Conservation (phyloP, 2,329 filamentous ascomycete species). For the Apiospora sp. region DNA sequence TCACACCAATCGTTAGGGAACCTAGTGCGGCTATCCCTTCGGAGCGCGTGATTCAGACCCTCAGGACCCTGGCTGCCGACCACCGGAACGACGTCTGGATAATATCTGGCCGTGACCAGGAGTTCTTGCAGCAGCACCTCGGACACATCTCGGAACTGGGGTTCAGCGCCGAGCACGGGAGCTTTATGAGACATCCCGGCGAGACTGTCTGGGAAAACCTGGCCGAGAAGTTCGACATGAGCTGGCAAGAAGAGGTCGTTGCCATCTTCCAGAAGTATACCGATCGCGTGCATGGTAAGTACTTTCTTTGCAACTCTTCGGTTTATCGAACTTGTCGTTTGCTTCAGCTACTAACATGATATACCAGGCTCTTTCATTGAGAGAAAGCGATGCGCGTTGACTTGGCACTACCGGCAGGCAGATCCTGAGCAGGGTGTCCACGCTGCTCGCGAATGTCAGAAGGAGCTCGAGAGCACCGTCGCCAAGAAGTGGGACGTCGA, state of each 20-base stretch:
- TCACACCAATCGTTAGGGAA: slow-evolving; percentile 94
- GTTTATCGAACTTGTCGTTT: not conserved
- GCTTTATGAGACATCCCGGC: slow-evolving; percentile 87
- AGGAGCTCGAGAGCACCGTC: slow-evolving; percentile 80
- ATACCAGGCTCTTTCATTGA: slow-evolving; percentile 86
- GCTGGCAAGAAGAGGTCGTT: slow-evolving; percentile 87
- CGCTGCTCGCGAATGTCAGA: slow-evolving; percentile 82
- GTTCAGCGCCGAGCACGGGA: slow-evolving; percentile 97
- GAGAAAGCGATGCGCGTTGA: slow-evolving; percentile 90
- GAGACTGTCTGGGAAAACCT: slow-evolving; percentile 86
- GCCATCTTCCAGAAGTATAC: slow-evolving; percentile 88
- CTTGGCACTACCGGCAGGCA: slow-evolving; percentile 95
- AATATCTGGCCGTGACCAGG: slow-evolving; percentile 92
- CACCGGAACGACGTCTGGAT: slow-evolving; percentile 94
- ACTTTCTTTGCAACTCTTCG: not conserved
- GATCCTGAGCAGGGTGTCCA: slow-evolving; percentile 85
- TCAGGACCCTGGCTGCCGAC: slow-evolving; percentile 82
- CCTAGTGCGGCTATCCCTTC: slow-evolving; percentile 90
- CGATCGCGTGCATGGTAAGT: slow-evolving; percentile 80
- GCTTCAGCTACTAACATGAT: not conserved
- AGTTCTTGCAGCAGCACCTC: slow-evolving; percentile 88
- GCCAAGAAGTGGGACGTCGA: slow-evolving; percentile 87
- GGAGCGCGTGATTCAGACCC: slow-evolving; percentile 78
- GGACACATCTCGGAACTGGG: slow-evolving; percentile 90
- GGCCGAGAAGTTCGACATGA: slow-evolving; percentile 87